Percentiles rank a stretch among this genome's conserved stretches.
Evolutionary conservation across 257 asterid species (phyloP).

Genomic region (Vinca minor): DNA sequence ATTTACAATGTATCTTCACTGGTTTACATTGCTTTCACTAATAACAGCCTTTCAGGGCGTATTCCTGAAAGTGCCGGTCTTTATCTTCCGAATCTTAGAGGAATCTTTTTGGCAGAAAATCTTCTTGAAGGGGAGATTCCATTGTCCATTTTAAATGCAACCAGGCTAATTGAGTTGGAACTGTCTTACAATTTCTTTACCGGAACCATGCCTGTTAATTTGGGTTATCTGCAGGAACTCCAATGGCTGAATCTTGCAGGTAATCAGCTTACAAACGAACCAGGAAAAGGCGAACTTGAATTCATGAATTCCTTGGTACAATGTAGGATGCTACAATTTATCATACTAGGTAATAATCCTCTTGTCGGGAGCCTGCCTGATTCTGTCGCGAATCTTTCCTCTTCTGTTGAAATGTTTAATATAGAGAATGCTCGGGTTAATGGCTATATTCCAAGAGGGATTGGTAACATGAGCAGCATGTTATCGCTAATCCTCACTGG

Average conservation of each 20-base stretch:
- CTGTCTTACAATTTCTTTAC: slow-evolving; percentile 17
- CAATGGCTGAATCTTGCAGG: slow-evolving; percentile 15
- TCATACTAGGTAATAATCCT: slow-evolving; percentile 9
- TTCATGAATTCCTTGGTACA: slow-evolving; percentile 17
- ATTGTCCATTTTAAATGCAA: neutral
- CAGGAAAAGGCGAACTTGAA: neutral
- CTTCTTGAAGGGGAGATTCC: slow-evolving; percentile 23
- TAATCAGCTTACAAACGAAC: slow-evolving; percentile 21
- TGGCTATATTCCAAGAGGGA: slow-evolving; percentile 28
- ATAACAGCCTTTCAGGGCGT: neutral
- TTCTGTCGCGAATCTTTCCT: slow-evolving; percentile 32
- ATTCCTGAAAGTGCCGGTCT: neutral
- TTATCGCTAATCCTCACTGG: neutral
- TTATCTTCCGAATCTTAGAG: neutral
- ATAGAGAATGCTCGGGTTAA: neutral
- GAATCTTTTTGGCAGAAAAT: neutral
- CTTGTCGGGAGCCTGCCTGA: slow-evolving; percentile 20
- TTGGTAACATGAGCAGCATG: slow-evolving; percentile 28
- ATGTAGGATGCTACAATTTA: slow-evolving; percentile 3
- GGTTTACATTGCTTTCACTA: neutral
- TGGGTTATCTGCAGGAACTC: slow-evolving; percentile 25
- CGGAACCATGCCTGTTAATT: slow-evolving; percentile 24
- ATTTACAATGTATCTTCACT: slow-evolving; percentile 4
- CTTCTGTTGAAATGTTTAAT: slow-evolving; percentile 4
- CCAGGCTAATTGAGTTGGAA: neutral